A percentile compares a stretch with the other conserved stretches of the same genome.
Evolutionary conservation across 2,329 filamentous ascomycete species (phyloP).

Genomic region (Dactylellina cionopaga): DNA sequence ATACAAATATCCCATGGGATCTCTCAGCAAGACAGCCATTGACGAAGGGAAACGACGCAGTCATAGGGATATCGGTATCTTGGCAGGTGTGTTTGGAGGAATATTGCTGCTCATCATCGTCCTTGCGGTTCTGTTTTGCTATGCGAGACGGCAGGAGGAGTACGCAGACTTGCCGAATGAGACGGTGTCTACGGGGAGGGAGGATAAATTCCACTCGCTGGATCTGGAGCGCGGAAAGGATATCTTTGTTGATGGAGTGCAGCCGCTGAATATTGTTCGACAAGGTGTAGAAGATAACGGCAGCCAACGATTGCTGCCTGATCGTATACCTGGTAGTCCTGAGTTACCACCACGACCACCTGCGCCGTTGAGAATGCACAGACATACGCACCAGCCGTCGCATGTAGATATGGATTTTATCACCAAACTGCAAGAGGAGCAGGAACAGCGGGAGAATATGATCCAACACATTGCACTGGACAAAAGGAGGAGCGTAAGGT

Average conservation of each 20-base stretch:
- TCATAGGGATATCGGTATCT: conserved; percentile 45
- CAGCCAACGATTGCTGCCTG: neutral
- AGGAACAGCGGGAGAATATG: conserved; percentile 34
- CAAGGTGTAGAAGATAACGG: neutral
- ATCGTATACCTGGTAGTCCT: conserved; percentile 9
- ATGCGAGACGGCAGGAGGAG: conserved; percentile 34
- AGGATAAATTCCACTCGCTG: conserved; percentile 36
- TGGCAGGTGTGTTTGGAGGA: conserved; percentile 51
- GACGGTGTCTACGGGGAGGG: neutral
- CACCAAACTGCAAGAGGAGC: conserved; percentile 15
- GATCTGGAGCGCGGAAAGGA: conserved; percentile 46
- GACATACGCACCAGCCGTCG: neutral
- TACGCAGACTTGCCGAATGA: conserved; percentile 41
- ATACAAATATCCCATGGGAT: conserved; percentile 41
- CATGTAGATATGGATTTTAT: conserved; percentile 34
- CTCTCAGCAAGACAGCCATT: conserved; percentile 10
- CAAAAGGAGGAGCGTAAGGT: conserved; percentile 33
- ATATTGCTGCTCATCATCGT: conserved; percentile 21
- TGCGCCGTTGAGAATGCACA: conserved; percentile 20
- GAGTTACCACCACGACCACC: conserved; percentile 40
- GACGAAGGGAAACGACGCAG: conserved; percentile 20
- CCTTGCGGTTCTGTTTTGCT: conserved; percentile 53
- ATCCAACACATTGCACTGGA: conserved; percentile 16
- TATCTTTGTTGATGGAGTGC: neutral
- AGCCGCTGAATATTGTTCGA: neutral